Base-by-base conservation (phyloP, 371 early-diverging fungal genomes). In the Coemansia sp. region DNA sequence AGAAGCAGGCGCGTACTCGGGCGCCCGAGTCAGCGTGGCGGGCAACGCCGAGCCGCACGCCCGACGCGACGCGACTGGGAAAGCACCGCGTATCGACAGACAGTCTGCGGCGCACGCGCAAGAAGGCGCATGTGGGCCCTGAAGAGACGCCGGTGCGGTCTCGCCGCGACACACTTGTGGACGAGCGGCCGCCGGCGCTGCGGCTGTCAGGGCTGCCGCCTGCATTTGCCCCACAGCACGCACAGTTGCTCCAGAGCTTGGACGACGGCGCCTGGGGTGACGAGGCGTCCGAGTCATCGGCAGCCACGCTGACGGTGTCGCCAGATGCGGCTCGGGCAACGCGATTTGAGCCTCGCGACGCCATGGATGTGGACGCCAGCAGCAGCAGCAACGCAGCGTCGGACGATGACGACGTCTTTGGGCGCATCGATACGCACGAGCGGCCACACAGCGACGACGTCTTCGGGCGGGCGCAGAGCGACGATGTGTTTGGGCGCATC, bases 11-110 rank as follows among this genome's bases (percentile, higher is more conserved):
- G 19, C 64, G 66, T 28, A 46, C 55, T 41, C 70, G 70, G 19
- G 61, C 73, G 12, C 81, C 82, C 2, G 81, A 81, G 48, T 78
- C 82, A 17, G 81, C 82, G 13, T 75, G 81, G 54, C 79, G 78
- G 55, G 57, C 1, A 63, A 28, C 53, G 61, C 58, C 7, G 40
- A 48, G 17, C 19, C 32, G 26, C 44, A 54, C 61, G 19, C 61
- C 65, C 48, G 41, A 23, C 9, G 52, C 55, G 54, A 17, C 32
- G 2, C 65, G 73, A 24, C 68, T 81, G 32, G 81, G 82, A 29
- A 82, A 82, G 61, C 82, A 82, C 63, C 78, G 79, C 15, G 29
- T 80, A 9, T 77, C 79, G 19, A 52, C 79, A 0, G 82, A 69
- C 46, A 73, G 72, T 26, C 62, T 82, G 58, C 70, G 63, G 28